Percentiles rank a stretch among this genome's conserved stretches.
These are phyloP conservation scores for Mytilinidion resinicola DNA, from an alignment of 495 filamentous ascomycete species.

Conservation along the genomic window DNA sequence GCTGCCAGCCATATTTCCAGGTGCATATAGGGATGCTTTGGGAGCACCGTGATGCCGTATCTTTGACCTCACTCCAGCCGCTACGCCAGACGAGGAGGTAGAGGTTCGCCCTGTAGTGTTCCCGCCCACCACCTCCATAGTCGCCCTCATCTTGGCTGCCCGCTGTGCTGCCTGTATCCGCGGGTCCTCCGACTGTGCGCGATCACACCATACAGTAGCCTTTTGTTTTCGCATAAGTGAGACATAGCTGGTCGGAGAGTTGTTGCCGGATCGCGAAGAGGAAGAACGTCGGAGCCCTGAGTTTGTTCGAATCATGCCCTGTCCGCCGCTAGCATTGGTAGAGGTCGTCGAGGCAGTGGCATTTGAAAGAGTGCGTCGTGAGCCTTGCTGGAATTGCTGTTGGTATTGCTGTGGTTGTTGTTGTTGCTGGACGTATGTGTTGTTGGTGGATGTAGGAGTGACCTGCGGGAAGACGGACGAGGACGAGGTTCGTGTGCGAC, in stretches of 20 bases:
- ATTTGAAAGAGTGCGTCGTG: conserved; percentile 40
- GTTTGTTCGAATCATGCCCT: conserved; percentile 35
- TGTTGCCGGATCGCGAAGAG: conserved; percentile 64
- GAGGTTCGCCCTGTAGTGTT: conserved; percentile 17
- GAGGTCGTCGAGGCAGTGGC: conserved; percentile 41
- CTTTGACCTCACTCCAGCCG: conserved; percentile 54
- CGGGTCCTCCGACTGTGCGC: conserved; percentile 87
- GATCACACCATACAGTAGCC: conserved; percentile 97
- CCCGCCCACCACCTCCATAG: conserved; percentile 67
- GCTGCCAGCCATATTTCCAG: conserved; percentile 62
- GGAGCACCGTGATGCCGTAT: conserved; percentile 73
- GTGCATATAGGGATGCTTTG: conserved; percentile 63
- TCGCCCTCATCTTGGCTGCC: conserved; percentile 76
- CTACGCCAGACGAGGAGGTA: conserved; percentile 28
- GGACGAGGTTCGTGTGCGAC: conserved; percentile 28
- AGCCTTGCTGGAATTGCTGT: conserved; percentile 14
- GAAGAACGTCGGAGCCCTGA: conserved; percentile 59
- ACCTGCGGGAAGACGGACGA: conserved; percentile 25
- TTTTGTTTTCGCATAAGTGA: conserved; percentile 93
- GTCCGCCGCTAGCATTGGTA: conserved; percentile 23
- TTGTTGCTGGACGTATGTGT: conserved; percentile 9
- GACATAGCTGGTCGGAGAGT: conserved; percentile 71
- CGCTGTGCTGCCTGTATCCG: conserved; percentile 70
- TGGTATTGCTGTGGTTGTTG: conserved; percentile 22
- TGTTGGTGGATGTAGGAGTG: background rate